Conservation (phyloP, 768 basidiomycete genomes). For the Mycena latifolia region DNA sequence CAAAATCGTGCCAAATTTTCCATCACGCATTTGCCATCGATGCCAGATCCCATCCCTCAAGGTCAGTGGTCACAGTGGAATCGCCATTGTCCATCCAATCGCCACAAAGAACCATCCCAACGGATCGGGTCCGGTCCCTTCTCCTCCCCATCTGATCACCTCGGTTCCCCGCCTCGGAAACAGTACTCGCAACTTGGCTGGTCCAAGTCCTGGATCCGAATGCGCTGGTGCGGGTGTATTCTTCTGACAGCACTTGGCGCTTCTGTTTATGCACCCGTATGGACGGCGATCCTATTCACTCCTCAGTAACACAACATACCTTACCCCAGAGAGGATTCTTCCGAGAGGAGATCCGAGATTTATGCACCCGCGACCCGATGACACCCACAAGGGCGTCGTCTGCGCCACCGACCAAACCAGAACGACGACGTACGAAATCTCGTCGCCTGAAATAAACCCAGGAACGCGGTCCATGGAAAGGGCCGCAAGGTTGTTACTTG, state of each 20-base stretch:
- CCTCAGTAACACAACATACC: neutral
- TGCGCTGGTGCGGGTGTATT: neutral
- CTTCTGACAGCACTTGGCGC: too few relatives aligned
- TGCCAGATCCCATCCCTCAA: neutral
- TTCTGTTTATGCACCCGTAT: neutral
- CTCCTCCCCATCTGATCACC: neutral
- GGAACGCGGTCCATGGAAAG: neutral
- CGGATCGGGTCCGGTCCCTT: too few relatives aligned
- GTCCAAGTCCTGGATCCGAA: neutral
- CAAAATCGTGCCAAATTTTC: neutral
- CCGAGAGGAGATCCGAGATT: slow-evolving; percentile 23
- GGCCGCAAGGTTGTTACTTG: neutral
- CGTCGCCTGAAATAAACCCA: neutral
- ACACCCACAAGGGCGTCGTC: slow-evolving; percentile 3
- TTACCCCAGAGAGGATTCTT: slow-evolving; percentile 12
- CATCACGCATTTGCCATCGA: neutral
- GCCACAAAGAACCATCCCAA: neutral
- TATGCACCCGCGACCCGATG: slow-evolving; percentile 12
- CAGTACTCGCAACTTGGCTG: neutral
- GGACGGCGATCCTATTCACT: neutral
- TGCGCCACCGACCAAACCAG: neutral
- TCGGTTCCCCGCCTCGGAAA: neutral
- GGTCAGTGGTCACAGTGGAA: neutral
- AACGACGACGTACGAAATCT: neutral
- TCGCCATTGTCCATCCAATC: slow-evolving; percentile 18